phyloP scores from a whole-genome alignment of 1,284 basidiomycete species.

The Caloboletus firmus region DNA sequence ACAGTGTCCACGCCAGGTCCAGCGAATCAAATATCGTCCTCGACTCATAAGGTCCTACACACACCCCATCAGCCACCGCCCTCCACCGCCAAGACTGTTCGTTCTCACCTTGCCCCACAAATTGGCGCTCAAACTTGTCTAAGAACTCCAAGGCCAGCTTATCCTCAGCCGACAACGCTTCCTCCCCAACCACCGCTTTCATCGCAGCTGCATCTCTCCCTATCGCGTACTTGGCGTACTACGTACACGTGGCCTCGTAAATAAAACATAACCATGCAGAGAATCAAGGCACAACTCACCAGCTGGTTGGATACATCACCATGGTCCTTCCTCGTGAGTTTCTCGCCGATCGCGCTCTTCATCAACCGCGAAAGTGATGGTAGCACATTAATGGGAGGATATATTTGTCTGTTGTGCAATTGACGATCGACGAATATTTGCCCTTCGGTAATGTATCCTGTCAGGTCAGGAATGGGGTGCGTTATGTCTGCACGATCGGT shows the following conservation, averaged over 20 bases:
- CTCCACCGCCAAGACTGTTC: background rate
- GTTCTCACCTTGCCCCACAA: constrained; percentile 85
- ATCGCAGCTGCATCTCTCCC: constrained; percentile 97
- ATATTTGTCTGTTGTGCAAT: constrained; percentile 93
- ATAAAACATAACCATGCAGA: constrained; percentile 16
- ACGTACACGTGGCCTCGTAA: constrained; percentile 38
- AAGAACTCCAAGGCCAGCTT: constrained; percentile 92
- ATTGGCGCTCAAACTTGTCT: constrained; percentile 92
- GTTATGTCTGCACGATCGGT: constrained; percentile 80
- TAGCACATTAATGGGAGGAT: constrained; percentile 99
- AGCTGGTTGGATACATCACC: constrained; percentile 98
- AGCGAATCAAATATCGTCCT: constrained; percentile 97
- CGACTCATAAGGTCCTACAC: constrained; percentile 86
- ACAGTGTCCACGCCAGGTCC: constrained; percentile 94
- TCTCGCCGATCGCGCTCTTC: constrained; percentile 99
- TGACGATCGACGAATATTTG: constrained; percentile 99
- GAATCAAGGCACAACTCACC: constrained; percentile 48
- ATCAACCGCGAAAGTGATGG: constrained; percentile 98
- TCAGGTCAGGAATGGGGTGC: constrained; percentile 99
- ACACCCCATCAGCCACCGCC: constrained; percentile 8
- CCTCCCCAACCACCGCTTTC: constrained; percentile 99
- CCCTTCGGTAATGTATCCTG: constrained; percentile 98
- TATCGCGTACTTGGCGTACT: constrained; percentile 97
- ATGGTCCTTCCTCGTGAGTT: constrained; percentile 97
- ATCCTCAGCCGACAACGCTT: constrained; percentile 92